Evolutionary conservation across 805 yeast genomes (phyloP).

Genomic region (Nakazawaea ambrosiae): DNA sequence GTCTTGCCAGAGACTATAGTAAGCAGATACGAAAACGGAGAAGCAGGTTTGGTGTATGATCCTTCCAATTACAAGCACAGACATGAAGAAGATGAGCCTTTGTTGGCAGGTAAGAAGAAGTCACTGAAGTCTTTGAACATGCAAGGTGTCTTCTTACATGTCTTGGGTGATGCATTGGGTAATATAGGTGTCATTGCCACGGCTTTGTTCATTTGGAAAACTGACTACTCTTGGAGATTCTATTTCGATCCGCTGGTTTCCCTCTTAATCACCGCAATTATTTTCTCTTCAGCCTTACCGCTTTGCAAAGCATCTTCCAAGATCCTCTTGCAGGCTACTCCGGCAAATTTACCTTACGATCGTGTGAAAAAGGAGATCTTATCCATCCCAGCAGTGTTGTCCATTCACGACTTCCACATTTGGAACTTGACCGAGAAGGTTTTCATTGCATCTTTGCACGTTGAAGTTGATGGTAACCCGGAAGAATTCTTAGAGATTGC

Average conservation of each 20-base stretch:
- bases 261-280: slow-evolving; percentile 76
- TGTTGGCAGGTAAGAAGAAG: slow-evolving; percentile 8
- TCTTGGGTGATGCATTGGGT: slow-evolving; percentile 93
- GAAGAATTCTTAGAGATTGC: slow-evolving; percentile 66
- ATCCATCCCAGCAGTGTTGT: slow-evolving; percentile 63
- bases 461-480: slow-evolving; percentile 62
- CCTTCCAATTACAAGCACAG: slow-evolving; percentile 14
- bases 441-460: slow-evolving; percentile 83
- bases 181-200: slow-evolving; percentile 88
- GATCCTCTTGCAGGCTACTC: slow-evolving; percentile 89
- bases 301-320: slow-evolving; percentile 80
- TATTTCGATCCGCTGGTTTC: slow-evolving; percentile 86
- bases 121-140: slow-evolving; percentile 72
- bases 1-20: slow-evolving; percentile 15
- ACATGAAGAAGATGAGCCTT: slow-evolving; percentile 12
- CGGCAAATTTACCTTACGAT: slow-evolving; percentile 73
- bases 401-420: slow-evolving; percentile 92
- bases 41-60: slow-evolving; percentile 7
- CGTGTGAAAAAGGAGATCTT: slow-evolving; percentile 63
- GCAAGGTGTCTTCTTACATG: slow-evolving; percentile 96
- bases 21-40: slow-evolving; percentile 8
- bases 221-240: slow-evolving; percentile 81
- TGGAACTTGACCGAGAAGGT: slow-evolving; percentile 92
- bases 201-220: slow-evolving; percentile 90
- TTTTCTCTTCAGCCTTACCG: slow-evolving; percentile 88